phyloP scores from a whole-genome alignment of 768 basidiomycete species.

The Xanthoconium stramineum region DNA sequence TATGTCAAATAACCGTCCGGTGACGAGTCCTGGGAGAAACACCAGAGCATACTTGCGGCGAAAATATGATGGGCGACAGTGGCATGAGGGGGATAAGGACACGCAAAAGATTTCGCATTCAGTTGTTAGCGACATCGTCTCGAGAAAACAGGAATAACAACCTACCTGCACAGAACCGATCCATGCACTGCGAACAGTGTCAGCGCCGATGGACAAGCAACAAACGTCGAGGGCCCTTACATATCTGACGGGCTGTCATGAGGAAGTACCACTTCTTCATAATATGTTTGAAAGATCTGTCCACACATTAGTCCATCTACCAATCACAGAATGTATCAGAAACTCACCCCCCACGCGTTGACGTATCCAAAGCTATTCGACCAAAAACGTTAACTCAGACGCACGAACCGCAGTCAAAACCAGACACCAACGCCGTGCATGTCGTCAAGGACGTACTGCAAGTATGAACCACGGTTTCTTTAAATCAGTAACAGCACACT shows the following conservation, averaged over 20 bases:
- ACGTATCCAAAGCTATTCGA: constrained; percentile 58
- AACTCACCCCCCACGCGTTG: constrained; percentile 69
- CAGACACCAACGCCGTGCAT: constrained; percentile 38
- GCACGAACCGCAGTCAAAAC: not conserved
- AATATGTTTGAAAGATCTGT: constrained; percentile 73
- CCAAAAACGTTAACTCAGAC: not conserved
- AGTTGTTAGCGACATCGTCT: not conserved
- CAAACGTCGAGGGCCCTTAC: constrained; percentile 33
- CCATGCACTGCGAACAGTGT: constrained; percentile 57
- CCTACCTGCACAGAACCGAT: constrained; percentile 72
- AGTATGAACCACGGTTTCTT: not conserved
- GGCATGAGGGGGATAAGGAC: not conserved
- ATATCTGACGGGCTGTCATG: constrained; percentile 59
- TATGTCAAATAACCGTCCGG: constrained; percentile 71
- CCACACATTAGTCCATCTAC: not conserved
- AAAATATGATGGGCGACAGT: not conserved
- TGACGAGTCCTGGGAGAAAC: constrained; percentile 59
- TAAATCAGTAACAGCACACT: not conserved
- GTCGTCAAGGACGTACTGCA: constrained; percentile 25
- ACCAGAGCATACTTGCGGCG: constrained; percentile 54
- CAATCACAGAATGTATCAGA: constrained; percentile 1
- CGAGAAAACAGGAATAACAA: not conserved
- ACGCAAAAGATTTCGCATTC: not conserved
- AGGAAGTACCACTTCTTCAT: constrained; percentile 50
- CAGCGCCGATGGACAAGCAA: not conserved